Conservation (phyloP, 352 stramenopile genomes). For the Pythium folliculosum region DNA sequence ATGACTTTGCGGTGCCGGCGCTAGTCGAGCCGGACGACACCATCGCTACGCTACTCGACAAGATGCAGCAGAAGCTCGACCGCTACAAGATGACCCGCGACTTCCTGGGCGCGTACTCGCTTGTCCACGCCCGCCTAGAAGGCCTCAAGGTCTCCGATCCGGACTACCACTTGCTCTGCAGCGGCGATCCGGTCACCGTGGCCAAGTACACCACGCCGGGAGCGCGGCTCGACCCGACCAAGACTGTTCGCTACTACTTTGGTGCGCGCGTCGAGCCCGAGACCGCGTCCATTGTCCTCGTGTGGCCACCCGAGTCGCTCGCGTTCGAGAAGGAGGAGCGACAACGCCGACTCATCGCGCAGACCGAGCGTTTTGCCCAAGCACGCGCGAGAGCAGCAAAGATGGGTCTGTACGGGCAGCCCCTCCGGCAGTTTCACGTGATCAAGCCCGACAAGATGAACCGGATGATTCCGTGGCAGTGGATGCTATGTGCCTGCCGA, state of each 20-base stretch:
- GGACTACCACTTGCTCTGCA: background rate
- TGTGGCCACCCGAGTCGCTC: background rate
- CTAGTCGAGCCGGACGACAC: background rate
- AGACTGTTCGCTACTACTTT: background rate
- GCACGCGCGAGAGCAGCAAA: too few species aligned
- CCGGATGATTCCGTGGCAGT: too few species aligned
- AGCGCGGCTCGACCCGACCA: background rate
- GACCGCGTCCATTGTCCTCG: background rate
- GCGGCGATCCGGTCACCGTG: background rate
- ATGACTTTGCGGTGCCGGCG: background rate
- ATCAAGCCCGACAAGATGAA: too few species aligned
- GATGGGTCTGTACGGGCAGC: too few species aligned
- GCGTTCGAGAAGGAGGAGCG: background rate
- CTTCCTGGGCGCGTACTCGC: background rate
- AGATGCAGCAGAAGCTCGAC: background rate
- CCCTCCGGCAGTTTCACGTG: too few species aligned
- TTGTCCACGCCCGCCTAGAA: background rate
- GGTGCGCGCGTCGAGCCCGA: background rate
- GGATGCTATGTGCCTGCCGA: too few species aligned
- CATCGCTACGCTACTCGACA: background rate
- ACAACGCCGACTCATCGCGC: too few species aligned
- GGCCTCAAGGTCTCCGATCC: background rate
- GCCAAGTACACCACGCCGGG: background rate
- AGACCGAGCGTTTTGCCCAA: too few species aligned
- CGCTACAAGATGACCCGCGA: background rate